These are phyloP conservation scores for Dryas integrifolia DNA, from an alignment of 331 rosid species.

Conservation along the genomic window DNA sequence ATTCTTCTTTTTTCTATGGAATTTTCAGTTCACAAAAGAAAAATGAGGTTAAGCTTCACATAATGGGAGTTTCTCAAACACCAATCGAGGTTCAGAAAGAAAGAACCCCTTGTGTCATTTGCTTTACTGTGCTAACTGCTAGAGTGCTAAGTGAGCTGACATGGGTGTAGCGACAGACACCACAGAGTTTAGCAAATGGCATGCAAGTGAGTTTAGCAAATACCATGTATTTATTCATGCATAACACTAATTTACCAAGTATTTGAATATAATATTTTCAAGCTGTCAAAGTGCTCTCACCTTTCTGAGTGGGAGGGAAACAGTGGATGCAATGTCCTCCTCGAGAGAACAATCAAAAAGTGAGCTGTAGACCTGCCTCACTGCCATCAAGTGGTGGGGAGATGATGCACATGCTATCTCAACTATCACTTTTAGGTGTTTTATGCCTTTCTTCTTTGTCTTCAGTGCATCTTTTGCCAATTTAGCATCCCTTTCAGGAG, in stretches of 20 bases:
- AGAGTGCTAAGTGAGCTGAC: background rate
- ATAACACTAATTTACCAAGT: background rate
- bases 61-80: background rate
- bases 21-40: background rate
- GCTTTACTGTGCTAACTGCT: background rate
- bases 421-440: slow-evolving; percentile 55
- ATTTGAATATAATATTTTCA: background rate
- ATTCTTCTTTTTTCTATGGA: background rate
- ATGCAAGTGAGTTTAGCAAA: background rate
- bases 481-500: slow-evolving; percentile 79
- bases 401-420: slow-evolving; percentile 86
- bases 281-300: slow-evolving; percentile 33
- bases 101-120: background rate
- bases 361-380: slow-evolving; percentile 71
- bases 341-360: slow-evolving; percentile 74
- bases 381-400: slow-evolving; percentile 79
- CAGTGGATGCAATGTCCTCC: slow-evolving; percentile 63
- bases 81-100: no score
- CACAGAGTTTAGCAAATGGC: background rate
- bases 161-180: background rate
- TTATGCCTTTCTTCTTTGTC: slow-evolving; percentile 39
- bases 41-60: background rate
- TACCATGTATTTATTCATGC: background rate
- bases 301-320: slow-evolving; percentile 61
- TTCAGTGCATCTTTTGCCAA: slow-evolving; percentile 57